These are phyloP conservation scores for Asterophora parasitica DNA, from an alignment of 768 basidiomycete species.

Conservation along the genomic window DNA sequence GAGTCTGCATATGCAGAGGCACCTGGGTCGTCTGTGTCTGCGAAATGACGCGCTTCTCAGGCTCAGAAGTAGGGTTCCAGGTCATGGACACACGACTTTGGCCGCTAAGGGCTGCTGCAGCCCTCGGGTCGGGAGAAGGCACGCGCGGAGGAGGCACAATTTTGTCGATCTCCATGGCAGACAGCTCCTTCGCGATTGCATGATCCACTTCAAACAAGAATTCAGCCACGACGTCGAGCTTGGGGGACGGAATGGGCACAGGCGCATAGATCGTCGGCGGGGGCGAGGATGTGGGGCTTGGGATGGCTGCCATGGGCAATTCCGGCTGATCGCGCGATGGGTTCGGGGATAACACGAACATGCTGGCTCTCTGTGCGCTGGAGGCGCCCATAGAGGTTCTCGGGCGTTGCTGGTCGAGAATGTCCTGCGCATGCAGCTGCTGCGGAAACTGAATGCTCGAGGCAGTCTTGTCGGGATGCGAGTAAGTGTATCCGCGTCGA, in stretches of 20 bases:
- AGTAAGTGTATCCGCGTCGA: conserved; percentile 35
- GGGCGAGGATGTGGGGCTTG: conserved; percentile 4
- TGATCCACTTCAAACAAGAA: not conserved
- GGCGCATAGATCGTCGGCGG: conserved; percentile 17
- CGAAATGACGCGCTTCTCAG: conserved; percentile 11
- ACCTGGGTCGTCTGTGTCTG: too few species aligned
- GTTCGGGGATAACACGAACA: conserved; percentile 12
- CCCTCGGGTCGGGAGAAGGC: not conserved
- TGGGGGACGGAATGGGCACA: conserved; percentile 6
- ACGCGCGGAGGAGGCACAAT: not conserved
- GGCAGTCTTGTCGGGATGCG: conserved; percentile 15
- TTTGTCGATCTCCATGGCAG: not conserved
- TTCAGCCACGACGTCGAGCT: conserved; percentile 6
- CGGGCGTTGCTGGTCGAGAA: conserved; percentile 12
- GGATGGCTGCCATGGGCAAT: conserved; percentile 10
- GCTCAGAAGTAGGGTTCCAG: not conserved
- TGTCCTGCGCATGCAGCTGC: conserved; percentile 12
- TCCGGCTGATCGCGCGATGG: conserved; percentile 7
- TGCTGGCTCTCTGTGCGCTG: conserved; percentile 19
- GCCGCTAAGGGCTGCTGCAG: not conserved
- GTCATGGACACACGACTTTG: not conserved
- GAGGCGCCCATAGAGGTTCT: conserved; percentile 4
- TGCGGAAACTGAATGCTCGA: conserved; percentile 18
- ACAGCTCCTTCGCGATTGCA: not conserved
- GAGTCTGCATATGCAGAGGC: too few species aligned